A percentile compares a stretch with the other conserved stretches of the same genome.
These are phyloP conservation scores for Lactifluus echinatus DNA, from an alignment of 768 basidiomycete species.

Conservation along the genomic window DNA sequence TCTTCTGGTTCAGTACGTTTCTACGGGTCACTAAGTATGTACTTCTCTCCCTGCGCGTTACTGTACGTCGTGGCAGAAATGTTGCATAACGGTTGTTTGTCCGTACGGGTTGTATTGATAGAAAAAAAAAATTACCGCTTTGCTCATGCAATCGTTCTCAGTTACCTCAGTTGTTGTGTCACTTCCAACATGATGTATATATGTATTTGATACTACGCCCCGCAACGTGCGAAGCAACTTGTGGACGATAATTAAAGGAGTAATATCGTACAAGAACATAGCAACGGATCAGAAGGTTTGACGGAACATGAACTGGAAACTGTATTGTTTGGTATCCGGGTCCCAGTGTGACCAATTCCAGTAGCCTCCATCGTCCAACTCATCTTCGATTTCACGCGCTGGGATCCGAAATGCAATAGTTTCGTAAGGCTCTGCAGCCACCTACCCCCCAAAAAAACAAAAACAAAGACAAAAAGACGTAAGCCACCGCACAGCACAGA, in stretches of 20 bases:
- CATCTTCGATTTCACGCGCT: slow-evolving; percentile 93
- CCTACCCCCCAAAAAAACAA: slow-evolving; percentile 38
- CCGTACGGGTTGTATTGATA: neutral
- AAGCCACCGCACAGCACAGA: slow-evolving; percentile 17
- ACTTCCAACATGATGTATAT: slow-evolving; percentile 8
- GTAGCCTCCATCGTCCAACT: slow-evolving; percentile 79
- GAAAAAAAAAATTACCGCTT: neutral
- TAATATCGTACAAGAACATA: neutral
- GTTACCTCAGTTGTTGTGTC: neutral
- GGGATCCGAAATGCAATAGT: slow-evolving; percentile 99
- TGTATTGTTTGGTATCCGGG: slow-evolving; percentile 97
- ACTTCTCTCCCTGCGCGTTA: neutral
- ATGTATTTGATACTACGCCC: neutral
- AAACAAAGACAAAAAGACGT: neutral
- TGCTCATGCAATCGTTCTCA: neutral
- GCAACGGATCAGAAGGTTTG: slow-evolving; percentile 31
- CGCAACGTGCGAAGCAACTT: neutral
- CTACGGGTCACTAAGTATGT: neutral
- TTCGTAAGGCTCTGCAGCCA: slow-evolving; percentile 99
- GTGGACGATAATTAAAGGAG: neutral
- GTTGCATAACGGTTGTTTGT: neutral
- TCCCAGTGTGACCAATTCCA: slow-evolving; percentile 99
- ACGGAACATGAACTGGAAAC: slow-evolving; percentile 96
- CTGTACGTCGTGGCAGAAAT: neutral
- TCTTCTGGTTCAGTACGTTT: neutral